A percentile compares a stretch with the other conserved stretches of the same genome.
Evolutionary conservation across 768 basidiomycete species (phyloP).

Genomic region (Trametes cingulata): DNA sequence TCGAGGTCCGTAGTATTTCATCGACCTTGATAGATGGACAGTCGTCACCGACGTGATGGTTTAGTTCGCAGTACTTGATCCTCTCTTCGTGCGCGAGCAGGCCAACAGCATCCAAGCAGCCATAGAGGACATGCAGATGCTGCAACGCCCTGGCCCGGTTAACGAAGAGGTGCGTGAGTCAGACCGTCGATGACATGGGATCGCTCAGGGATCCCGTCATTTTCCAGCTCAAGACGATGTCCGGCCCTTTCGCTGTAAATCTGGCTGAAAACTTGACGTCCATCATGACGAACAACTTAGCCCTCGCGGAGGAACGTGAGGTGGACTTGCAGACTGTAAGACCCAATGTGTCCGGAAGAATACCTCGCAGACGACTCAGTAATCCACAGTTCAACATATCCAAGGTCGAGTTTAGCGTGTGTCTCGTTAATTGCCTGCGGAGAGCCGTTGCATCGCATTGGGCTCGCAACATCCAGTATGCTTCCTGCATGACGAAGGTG

Average conservation of each 20-base stretch:
- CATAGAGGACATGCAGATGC: not conserved
- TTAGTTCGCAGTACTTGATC: not conserved
- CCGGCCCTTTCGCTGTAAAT: not conserved
- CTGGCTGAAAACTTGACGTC: not conserved
- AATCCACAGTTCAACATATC: not conserved
- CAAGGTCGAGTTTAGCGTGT: not conserved
- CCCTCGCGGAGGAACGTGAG: not conserved
- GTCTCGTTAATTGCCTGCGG: not conserved
- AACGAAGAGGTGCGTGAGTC: no score
- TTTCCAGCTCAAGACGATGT: not conserved
- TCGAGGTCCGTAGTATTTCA: no score
- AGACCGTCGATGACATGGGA: no score
- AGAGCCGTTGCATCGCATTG: not conserved
- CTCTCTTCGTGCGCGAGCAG: not conserved
- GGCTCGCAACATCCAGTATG: not conserved
- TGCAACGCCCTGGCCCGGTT: not conserved
- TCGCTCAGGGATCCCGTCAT: not conserved
- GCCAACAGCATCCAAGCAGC: not conserved
- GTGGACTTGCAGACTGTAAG: not conserved
- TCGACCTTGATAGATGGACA: no score
- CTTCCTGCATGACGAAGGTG: not conserved
- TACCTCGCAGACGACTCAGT: not conserved
- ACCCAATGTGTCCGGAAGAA: not conserved
- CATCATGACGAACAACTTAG: not conserved
- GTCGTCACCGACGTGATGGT: no score